Conservation (phyloP, 352 stramenopile genomes). For the Pythium aquatile region DNA sequence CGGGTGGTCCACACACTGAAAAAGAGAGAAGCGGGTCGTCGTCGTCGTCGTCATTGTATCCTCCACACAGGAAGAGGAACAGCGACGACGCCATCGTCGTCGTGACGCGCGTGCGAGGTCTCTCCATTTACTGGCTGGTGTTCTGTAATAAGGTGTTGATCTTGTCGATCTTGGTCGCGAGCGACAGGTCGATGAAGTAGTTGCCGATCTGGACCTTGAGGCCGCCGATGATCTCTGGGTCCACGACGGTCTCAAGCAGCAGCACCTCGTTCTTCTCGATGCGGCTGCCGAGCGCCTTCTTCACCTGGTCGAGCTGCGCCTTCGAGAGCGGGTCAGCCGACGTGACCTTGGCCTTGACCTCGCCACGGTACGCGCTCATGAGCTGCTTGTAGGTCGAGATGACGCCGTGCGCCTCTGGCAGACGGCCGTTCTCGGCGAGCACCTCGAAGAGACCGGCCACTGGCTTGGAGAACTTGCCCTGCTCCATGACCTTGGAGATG, state of each 20-base stretch:
- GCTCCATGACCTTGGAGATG: constrained; percentile 88
- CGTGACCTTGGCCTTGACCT: constrained; percentile 97
- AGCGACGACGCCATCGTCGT: no score
- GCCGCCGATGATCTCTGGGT: constrained; percentile 94
- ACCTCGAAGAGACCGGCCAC: constrained; percentile 96
- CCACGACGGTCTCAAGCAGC: constrained; percentile 89
- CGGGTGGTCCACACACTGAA: constrained; percentile 5
- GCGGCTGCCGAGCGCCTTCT: constrained; percentile 87
- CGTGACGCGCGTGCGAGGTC: background rate
- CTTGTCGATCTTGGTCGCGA: constrained; percentile 95
- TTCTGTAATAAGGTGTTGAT: constrained; percentile 85
- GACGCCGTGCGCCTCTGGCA: constrained; percentile 87
- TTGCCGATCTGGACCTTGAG: constrained; percentile 98
- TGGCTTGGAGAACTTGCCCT: constrained; percentile 92
- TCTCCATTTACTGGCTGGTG: constrained; percentile 34
- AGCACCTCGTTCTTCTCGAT: constrained; percentile 92
- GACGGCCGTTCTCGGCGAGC: constrained; percentile 95
- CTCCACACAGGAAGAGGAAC: background rate
- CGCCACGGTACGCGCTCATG: constrained; percentile 94
- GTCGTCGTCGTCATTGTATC: background rate
- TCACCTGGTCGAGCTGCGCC: constrained; percentile 91
- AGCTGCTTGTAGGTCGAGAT: constrained; percentile 91
- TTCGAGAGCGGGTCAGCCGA: constrained; percentile 93
- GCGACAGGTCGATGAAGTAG: constrained; percentile 97
- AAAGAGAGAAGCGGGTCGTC: background rate